Percentiles rank a stretch among this genome's conserved stretches.
Evolutionary conservation across 2,329 filamentous ascomycete species (phyloP).

Genomic region (Blumeria hordei): DNA sequence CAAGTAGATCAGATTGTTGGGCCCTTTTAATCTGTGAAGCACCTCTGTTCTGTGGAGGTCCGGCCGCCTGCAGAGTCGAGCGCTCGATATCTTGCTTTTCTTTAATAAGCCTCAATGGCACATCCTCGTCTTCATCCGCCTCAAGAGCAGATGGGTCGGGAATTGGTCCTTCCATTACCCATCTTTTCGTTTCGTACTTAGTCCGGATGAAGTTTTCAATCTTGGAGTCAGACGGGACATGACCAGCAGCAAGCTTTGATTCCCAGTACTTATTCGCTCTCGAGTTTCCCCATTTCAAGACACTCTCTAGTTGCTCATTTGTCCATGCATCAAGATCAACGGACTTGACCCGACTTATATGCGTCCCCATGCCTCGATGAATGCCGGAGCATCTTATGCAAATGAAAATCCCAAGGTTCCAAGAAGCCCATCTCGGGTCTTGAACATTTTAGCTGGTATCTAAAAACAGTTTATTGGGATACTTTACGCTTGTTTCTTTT

Average conservation of each 20-base stretch:
- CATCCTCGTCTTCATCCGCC: constrained; percentile 65
- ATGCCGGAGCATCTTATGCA: constrained; percentile 98
- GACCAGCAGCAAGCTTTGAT: constrained; percentile 69
- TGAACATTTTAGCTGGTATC: constrained; percentile 3
- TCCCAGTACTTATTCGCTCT: constrained; percentile 99
- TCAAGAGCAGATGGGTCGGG: constrained; percentile 81
- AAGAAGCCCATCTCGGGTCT: constrained; percentile 98
- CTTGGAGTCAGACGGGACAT: constrained; percentile 87
- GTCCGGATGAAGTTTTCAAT: constrained; percentile 99
- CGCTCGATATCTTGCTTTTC: constrained; percentile 40
- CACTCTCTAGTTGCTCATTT: constrained; percentile 85
- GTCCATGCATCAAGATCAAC: constrained; percentile 98
- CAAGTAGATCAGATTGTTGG: constrained; percentile 57
- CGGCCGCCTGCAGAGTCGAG: constrained; percentile 16
- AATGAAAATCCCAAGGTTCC: constrained; percentile 92
- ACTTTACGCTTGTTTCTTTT: constrained; percentile 88
- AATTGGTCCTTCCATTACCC: constrained; percentile 95
- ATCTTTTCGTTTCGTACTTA: constrained; percentile 95
- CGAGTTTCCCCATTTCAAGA: constrained; percentile 85
- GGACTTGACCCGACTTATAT: constrained; percentile 94
- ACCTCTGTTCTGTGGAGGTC: constrained; percentile 10
- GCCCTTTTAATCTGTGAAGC: constrained; percentile 17
- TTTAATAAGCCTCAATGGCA: constrained; percentile 35
- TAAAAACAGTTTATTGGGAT: background rate
- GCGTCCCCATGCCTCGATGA: constrained; percentile 94